Base-by-base conservation (phyloP, 768 basidiomycete genomes). In the Agrocybe pediades region DNA sequence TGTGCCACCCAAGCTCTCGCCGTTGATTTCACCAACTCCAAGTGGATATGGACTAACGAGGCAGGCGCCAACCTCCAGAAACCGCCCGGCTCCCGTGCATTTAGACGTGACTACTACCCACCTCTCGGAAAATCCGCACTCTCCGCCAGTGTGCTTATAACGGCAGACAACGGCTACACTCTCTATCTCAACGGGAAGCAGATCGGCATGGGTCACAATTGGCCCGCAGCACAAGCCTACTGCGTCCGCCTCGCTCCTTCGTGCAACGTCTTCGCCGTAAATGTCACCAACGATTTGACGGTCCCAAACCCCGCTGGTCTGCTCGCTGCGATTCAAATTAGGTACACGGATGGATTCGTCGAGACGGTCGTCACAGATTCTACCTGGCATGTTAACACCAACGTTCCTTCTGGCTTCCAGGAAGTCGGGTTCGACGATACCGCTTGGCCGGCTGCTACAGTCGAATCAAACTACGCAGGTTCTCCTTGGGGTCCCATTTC, bases 21-120 rank as follows among this genome's bases (percentile, higher is more conserved):
- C 9, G 19, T 56, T 15, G 55, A 55, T 19, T 55, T 55, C 17
- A 19, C 48, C 19, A 29, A 25, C 9, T 51, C 62, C 1, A 61
- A 65, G 16, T 73, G 70, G 69, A 71, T 73, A 46, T 73, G 71
- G 72, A 67, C 58, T 2, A 53, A 55, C 46, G 66, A 61, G 11
- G 41, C 40, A 17, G 55, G 54, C 9, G 42, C 60, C 0, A 56
- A 55, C 7, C 24, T 40, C 1, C 55, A 54, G 9, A 45, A 49
- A 29, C 68, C 70, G 7, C 42, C 62, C 0, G 68, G 68, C 3
- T 57, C 64, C 23, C 60, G 58, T 29, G 62, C 71, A 2, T 69
- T 73, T 57, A 66, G 72, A 19, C 66, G 65, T 41, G 63, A 62
- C 20, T 69, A 62, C 43, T 60, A 56, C 1, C 44, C 67, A 4